A percentile compares a stretch with the other conserved stretches of the same genome.
These are phyloP conservation scores for Termitomyces eurrhizus DNA, from an alignment of 768 basidiomycete species.

Conservation along the genomic window DNA sequence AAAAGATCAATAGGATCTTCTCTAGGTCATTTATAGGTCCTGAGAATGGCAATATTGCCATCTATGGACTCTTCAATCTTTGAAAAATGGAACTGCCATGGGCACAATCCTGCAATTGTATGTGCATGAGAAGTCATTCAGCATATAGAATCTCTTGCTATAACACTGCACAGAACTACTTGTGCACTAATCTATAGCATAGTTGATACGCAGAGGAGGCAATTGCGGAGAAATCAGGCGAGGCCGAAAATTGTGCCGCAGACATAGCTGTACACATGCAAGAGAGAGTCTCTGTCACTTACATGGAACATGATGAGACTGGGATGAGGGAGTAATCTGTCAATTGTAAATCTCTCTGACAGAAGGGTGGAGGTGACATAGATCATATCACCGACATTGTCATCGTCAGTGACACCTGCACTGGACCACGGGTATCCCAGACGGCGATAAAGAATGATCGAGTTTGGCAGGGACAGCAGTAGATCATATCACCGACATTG, in stretches of 20 bases:
- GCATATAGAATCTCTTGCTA: slow-evolving; percentile 35
- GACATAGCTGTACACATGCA: slow-evolving; percentile 21
- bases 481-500: slow-evolving; percentile 38
- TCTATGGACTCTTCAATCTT: slow-evolving; percentile 25
- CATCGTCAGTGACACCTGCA: slow-evolving; percentile 33
- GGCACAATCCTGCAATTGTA: slow-evolving; percentile 25
- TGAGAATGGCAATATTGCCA: background rate
- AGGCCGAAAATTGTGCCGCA: slow-evolving; percentile 35
- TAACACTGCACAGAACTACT: slow-evolving; percentile 30
- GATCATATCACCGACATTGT: slow-evolving; percentile 40
- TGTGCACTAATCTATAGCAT: slow-evolving; percentile 30
- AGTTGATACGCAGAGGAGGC: slow-evolving; percentile 43
- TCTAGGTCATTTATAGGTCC: slow-evolving; percentile 2
- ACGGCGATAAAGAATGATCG: background rate
- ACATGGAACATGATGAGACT: slow-evolving; percentile 21
- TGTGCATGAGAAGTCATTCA: slow-evolving; percentile 29
- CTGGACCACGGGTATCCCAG: slow-evolving; percentile 34
- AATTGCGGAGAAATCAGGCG: slow-evolving; percentile 27
- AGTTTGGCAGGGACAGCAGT: background rate
- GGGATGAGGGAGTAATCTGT: slow-evolving; percentile 30
- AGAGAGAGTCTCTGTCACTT: slow-evolving; percentile 11
- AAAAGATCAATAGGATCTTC: background rate
- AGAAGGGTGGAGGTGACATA: slow-evolving; percentile 24
- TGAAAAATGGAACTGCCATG: slow-evolving; percentile 27
- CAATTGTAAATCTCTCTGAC: slow-evolving; percentile 17